Evolutionary conservation across 768 basidiomycete species (phyloP), one percentile per base, ranked within the genome.

Genomic region (Galerina marginata): DNA sequence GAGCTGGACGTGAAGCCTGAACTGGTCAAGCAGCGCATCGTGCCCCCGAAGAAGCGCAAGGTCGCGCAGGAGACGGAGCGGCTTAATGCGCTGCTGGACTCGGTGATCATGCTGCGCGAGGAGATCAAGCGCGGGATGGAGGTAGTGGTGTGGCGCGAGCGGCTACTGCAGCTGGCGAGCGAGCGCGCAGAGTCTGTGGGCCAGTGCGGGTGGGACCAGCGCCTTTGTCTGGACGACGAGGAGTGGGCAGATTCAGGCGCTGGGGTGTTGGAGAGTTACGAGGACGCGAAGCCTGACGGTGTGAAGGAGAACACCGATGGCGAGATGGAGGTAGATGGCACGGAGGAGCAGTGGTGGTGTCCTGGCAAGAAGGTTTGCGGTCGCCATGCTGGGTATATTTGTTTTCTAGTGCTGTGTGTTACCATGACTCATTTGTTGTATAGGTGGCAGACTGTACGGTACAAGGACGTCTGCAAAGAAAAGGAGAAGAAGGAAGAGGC

Each of bases 171-270:
- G 58, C 79, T 91, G 44, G 91, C 91, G 23, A 80, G 77, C n/a
- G 84, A 84, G 45, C 82, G 91, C 39, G 86, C 90, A 9, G 85
- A 86, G 60, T 75, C 77, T n/a, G 70, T 86, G 14, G 83, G 85
- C 15, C 84, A 86, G 65, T 97, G 95, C 73, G 94, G 95, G 4
- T 95, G 94, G 88, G 95, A 97, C 72, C 87, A 89, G 66, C 81
- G 95, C 33, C 79, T 97, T 23, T 90, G 90, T 60, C 88, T 89
- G 69, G 89, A 89, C n/a, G 91, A 93, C 48, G 86, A 88, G 58
- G 91, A 92, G 70, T 93, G 86, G 80, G 81, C 76, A 39, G 89
- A 89, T 50, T 89, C 87, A 72, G 89, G 86, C 9, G 77, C 74
- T 2, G 83, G 82, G 14, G 89, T 88, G 25, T 65, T 92, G 66